A percentile compares a stretch with the other conserved stretches of the same genome.
Conservation (phyloP, 306 rosid species). For the Trifolium subterraneum region DNA sequence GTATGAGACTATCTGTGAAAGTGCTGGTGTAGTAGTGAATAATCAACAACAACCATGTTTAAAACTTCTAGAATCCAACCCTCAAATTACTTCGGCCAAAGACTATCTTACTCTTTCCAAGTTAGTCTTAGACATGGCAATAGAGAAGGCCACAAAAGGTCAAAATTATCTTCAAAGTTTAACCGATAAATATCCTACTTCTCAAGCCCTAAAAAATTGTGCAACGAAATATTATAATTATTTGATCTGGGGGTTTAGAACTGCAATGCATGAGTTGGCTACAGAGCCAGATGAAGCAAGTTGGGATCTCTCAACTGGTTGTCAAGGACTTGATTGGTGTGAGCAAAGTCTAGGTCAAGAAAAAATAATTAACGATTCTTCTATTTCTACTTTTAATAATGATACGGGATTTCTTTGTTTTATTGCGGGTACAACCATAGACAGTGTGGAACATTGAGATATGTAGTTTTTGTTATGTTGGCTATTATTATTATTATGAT, state of each 20-base stretch:
- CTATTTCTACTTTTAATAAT: no score
- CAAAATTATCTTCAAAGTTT: background rate
- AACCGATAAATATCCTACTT: background rate
- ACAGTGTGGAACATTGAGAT: no score
- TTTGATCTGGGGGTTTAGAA: background rate
- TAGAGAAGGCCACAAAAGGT: background rate
- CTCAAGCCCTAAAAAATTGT: background rate
- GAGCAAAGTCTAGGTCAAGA: no score
- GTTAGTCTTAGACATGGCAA: background rate
- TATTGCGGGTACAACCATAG: no score
- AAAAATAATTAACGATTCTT: no score
- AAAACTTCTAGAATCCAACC: background rate
- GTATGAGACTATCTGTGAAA: background rate
- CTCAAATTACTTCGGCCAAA: background rate
- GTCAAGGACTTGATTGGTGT: no score
- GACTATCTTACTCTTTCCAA: background rate
- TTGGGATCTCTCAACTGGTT: no score
- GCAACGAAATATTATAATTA: background rate
- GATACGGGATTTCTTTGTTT: no score
- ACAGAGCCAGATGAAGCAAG: no score
- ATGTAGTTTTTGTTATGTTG: no score
- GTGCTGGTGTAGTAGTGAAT: background rate
- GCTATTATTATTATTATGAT: no score
- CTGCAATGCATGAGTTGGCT: background rate
- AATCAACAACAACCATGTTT: background rate